These are phyloP conservation scores for Phytomonas sp. DNA, from an alignment of 208 protist genomes.

Conservation along the genomic window DNA sequence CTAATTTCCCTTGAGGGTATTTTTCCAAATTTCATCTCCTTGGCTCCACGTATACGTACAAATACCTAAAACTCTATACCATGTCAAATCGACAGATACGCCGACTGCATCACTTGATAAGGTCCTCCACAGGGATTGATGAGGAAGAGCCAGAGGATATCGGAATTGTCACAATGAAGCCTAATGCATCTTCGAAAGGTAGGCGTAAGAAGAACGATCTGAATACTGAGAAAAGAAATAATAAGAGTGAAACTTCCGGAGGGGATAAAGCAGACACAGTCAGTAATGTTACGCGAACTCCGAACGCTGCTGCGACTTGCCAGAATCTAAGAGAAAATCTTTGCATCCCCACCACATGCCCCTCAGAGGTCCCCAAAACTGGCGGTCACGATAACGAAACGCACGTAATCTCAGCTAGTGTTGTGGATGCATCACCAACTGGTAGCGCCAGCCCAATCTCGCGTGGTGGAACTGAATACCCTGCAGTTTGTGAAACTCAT, in stretches of 20 bases:
- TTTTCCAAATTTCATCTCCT: neutral
- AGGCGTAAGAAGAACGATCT: neutral
- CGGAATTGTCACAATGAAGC: neutral
- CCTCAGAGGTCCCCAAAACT: neutral
- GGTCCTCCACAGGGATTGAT: conserved; percentile 60
- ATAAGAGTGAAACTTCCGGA: neutral
- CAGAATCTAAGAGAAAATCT: neutral
- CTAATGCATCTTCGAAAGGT: neutral
- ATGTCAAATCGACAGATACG: conserved; percentile 83
- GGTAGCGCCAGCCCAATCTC: neutral
- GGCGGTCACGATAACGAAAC: neutral
- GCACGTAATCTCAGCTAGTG: neutral
- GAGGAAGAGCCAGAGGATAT: conserved; percentile 11
- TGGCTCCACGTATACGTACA: neutral
- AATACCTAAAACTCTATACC: neutral
- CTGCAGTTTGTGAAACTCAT: neutral
- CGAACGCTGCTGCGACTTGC: neutral
- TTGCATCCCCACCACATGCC: neutral
- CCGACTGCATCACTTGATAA: conserved; percentile 66
- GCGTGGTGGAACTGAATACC: neutral
- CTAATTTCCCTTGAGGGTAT: neutral
- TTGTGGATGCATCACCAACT: neutral
- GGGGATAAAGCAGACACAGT: neutral
- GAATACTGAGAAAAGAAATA: neutral
- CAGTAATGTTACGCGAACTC: neutral